Conservation (phyloP, 31 red algal genomes). For the Porphyra umbilicalis region DNA sequence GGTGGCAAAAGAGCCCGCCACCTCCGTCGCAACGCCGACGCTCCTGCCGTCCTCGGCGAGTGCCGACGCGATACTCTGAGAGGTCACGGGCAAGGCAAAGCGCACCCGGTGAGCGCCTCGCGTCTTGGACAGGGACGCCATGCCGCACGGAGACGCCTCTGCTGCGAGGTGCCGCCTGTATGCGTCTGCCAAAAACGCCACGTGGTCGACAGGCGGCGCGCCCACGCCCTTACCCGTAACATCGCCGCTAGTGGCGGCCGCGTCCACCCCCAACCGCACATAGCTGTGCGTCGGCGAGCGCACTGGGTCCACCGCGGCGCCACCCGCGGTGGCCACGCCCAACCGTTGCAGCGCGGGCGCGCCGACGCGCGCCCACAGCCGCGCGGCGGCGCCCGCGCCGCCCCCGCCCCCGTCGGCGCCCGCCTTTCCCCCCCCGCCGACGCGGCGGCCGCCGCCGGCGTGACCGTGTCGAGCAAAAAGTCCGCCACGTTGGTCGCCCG, state of each 20-base stretch:
- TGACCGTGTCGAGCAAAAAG: constrained; percentile 21
- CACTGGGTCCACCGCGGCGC: neutral
- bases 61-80: neutral
- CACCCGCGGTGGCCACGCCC: neutral
- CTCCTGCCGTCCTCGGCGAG: neutral
- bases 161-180: neutral
- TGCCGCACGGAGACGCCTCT: neutral
- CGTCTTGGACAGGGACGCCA: neutral
- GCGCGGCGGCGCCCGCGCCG: neutral
- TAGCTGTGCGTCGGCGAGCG: neutral
- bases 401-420: neutral
- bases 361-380: neutral
- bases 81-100: neutral
- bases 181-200: neutral
- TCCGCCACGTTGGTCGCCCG: constrained; percentile 18
- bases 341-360: neutral
- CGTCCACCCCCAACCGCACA: neutral
- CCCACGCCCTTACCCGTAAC: neutral
- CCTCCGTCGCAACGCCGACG: neutral
- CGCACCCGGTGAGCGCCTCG: neutral
- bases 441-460: neutral
- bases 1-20: neutral
- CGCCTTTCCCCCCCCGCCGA: neutral
- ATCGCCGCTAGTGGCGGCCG: neutral
- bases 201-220: neutral